Evolutionary conservation across 2,329 filamentous ascomycete genomes (phyloP), one percentile per base, ranked within the genome.

Genomic region (Furcasterigmium furcatum): DNA sequence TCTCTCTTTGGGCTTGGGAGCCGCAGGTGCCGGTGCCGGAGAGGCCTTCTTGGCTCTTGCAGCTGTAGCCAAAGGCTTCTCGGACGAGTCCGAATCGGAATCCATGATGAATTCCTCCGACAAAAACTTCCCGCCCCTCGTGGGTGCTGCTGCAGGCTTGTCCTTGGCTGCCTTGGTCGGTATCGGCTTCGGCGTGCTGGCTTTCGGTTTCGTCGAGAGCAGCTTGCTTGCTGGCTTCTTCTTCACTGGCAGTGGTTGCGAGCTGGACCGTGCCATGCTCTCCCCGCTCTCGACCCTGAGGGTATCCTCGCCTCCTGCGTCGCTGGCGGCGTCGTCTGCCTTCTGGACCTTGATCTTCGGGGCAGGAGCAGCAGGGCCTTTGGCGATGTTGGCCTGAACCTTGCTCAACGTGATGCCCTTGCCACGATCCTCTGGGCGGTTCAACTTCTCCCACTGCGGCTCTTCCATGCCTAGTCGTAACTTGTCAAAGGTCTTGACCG

Each of bases 381-480:
- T 78, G 41, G 76, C 79, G 38, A 85, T 70, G 9, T 74, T 72
- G 10, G 74, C 77, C 52, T 85, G 81, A 9, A 85, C 64, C 54
- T 77, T 80, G 63, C 82, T 85, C 27, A 85, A 63, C 42, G 75
- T 77, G 42, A 77, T 82, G 43, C 81, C 81, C 45, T 76, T 77
- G 43, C 78, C 79, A 42, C 82, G 71, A 45, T 85, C 79, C 39
- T 76, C 70, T 51, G 69, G 71, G 5, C 77, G 73, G 10, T 84
- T 64, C n/a, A 85, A 64, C 51, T 70, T 74, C 55, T 85, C 77
- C 82, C 82, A 85, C 43, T 80, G 73, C 0, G 74, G 72, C 46
- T 84, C 80, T 1, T 72, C 72, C 2, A 73, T 65, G 7, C 73
- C 76, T 24, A 85, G 52, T 30, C 82, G 70, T 60, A 78, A 71